Conservation (phyloP, 2,329 filamentous ascomycete genomes). For the Rachicladosporium sp. region DNA sequence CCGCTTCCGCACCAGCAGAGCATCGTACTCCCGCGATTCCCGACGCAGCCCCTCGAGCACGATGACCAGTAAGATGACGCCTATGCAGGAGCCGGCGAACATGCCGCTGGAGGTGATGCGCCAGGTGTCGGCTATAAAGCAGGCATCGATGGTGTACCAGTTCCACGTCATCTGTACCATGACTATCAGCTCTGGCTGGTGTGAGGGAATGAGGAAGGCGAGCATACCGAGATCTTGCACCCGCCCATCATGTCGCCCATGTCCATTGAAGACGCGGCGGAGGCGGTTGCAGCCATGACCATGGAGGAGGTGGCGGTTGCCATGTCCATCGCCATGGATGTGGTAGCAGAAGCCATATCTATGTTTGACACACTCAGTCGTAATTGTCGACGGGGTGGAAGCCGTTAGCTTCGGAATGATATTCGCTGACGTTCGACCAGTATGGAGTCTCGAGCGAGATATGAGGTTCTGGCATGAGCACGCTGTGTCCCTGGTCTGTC, state of each 20-base stretch:
- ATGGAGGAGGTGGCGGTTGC: conserved; percentile 6
- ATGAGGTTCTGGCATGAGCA: too few relatives aligned
- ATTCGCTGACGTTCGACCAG: too few relatives aligned
- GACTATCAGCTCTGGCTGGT: background rate
- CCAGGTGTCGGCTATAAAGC: conserved; percentile 59
- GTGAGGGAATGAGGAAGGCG: background rate
- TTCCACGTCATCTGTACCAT: conserved; percentile 64
- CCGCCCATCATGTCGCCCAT: conserved; percentile 15
- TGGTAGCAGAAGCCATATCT: conserved; percentile 8
- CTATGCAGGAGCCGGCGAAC: conserved; percentile 73
- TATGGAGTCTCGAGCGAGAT: too few relatives aligned
- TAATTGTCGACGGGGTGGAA: too few relatives aligned
- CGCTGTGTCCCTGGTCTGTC: too few relatives aligned
- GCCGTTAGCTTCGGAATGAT: too few relatives aligned
- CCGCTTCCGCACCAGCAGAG: conserved; percentile 42
- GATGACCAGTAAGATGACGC: conserved; percentile 62
- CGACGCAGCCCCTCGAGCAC: conserved; percentile 61
- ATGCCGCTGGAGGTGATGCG: conserved; percentile 55
- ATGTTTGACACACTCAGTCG: conserved; percentile 3
- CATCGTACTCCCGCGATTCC: conserved; percentile 59
- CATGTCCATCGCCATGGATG: conserved; percentile 9
- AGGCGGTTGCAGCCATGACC: conserved; percentile 1
- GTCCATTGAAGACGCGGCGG: conserved; percentile 10
- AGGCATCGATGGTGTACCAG: conserved; percentile 59
- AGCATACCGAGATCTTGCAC: conserved; percentile 29